Conservation (phyloP, 441 rosid genomes). For the Gossypium gossypioides region DNA sequence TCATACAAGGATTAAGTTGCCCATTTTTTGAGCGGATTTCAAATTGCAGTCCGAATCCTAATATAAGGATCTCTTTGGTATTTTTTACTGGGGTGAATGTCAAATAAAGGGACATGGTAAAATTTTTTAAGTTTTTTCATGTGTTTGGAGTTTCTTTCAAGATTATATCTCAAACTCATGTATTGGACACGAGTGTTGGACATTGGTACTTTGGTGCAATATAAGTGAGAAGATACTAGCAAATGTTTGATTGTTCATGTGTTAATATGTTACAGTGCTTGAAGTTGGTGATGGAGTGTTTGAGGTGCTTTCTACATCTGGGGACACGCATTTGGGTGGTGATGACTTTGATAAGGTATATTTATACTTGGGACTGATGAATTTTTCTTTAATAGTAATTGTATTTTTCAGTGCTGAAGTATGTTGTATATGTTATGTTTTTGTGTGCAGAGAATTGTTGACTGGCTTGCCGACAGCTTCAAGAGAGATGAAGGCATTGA, state of each 20-base stretch:
- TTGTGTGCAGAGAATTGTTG: conserved; percentile 65
- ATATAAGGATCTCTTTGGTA: too few relatives aligned
- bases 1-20: too few relatives aligned
- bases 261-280: conserved; percentile 41
- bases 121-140: too few relatives aligned
- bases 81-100: too few relatives aligned
- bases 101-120: too few relatives aligned
- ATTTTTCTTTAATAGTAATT: neutral
- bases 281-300: conserved; percentile 97
- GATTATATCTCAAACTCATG: neutral
- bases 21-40: too few relatives aligned
- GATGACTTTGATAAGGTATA: conserved; percentile 86
- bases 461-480: conserved; percentile 71
- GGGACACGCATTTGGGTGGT: conserved; percentile 95
- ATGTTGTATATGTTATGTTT: neutral
- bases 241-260: neutral
- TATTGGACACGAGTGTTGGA: neutral
- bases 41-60: too few relatives aligned
- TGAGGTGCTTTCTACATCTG: conserved; percentile 87
- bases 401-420: neutral
- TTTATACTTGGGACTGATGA: neutral
- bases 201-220: neutral
- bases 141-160: neutral
- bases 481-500: conserved; percentile 87
- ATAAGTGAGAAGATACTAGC: neutral